A percentile compares a stretch with the other conserved stretches of the same genome.
Evolutionary conservation across 371 early-diverging fungal species (phyloP).

Genomic region (Syncephalastrum monosporum): DNA sequence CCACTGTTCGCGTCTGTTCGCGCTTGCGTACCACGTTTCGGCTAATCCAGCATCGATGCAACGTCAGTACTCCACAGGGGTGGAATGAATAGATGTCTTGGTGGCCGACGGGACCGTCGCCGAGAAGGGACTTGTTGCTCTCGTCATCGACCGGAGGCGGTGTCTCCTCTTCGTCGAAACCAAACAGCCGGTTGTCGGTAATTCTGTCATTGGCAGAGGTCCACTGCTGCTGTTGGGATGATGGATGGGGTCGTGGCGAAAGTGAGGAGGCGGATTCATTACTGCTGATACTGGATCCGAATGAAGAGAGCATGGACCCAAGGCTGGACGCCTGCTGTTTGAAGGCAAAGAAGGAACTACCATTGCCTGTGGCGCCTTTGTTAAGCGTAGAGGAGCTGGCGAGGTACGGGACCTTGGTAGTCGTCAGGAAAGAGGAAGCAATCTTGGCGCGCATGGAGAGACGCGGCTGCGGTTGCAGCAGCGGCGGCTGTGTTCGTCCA

Average conservation of each 20-base stretch:
- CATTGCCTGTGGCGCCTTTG: constrained; percentile 1
- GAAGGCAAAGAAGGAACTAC: constrained; percentile 14
- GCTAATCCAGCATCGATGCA: constrained; percentile 63
- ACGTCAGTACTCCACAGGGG: constrained; percentile 54
- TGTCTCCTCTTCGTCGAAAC: constrained; percentile 53
- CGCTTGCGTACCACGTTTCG: constrained; percentile 48
- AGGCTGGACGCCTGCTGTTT: constrained; percentile 40
- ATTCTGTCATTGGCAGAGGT: constrained; percentile 25
- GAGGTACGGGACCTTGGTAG: constrained; percentile 28
- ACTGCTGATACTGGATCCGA: constrained; percentile 30
- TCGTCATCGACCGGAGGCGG: constrained; percentile 24
- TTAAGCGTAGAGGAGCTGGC: constrained; percentile 7
- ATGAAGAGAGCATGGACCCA: constrained; percentile 33
- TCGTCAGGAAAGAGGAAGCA: constrained; percentile 35
- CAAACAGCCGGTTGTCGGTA: constrained; percentile 42
- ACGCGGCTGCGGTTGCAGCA: too few species aligned
- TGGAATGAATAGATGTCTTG: constrained; percentile 63
- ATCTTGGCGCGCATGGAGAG: constrained; percentile 27
- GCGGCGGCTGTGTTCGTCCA: background rate
- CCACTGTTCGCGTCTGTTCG: constrained; percentile 50
- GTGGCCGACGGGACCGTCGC: constrained; percentile 48
- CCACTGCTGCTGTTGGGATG: constrained; percentile 15
- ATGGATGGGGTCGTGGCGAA: background rate
- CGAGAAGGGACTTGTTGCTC: constrained; percentile 25
- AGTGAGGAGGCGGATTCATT: constrained; percentile 10